A percentile compares a stretch with the other conserved stretches of the same genome.
phyloP scores from a whole-genome alignment of 768 basidiomycete species.

The Suillus americanus region DNA sequence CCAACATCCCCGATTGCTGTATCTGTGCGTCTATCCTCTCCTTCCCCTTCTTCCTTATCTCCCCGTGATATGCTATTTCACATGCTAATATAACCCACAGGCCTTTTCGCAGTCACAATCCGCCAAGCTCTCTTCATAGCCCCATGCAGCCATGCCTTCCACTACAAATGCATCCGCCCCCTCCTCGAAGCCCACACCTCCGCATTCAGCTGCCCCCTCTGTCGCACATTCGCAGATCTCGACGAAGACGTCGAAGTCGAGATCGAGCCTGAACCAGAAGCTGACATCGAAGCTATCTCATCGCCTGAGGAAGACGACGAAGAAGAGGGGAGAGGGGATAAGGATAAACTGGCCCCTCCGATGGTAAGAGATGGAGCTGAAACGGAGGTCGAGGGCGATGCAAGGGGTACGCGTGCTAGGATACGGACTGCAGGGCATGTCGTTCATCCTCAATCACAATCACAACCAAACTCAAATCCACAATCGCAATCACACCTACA shows the following conservation, averaged over 20 bases:
- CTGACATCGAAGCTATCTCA: constrained; percentile 13
- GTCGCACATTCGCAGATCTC: constrained; percentile 91
- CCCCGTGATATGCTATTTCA: constrained; percentile 4
- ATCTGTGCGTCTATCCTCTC: constrained; percentile 65
- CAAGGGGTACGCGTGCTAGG: constrained; percentile 20
- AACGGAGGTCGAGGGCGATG: constrained; percentile 32
- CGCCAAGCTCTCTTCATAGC: constrained; percentile 97
- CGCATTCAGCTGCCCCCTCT: constrained; percentile 93
- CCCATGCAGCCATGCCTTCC: constrained; percentile 94
- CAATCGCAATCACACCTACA: background rate
- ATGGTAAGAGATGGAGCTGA: constrained; percentile 31
- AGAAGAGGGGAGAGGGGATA: constrained; percentile 19
- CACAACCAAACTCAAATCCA: background rate
- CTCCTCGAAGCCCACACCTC: constrained; percentile 87
- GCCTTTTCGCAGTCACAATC: constrained; percentile 85
- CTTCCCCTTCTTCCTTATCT: background rate
- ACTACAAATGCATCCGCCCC: constrained; percentile 96
- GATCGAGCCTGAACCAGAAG: constrained; percentile 31
- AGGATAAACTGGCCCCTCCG: constrained; percentile 10
- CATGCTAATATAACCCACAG: constrained; percentile 26
- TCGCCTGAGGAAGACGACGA: constrained; percentile 8
- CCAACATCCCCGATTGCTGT: constrained; percentile 79
- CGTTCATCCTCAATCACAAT: background rate
- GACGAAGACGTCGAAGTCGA: constrained; percentile 93
- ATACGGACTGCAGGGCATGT: constrained; percentile 30